Conservation (phyloP, 2,329 filamentous ascomycete species). For the Aspergillus sp. region DNA sequence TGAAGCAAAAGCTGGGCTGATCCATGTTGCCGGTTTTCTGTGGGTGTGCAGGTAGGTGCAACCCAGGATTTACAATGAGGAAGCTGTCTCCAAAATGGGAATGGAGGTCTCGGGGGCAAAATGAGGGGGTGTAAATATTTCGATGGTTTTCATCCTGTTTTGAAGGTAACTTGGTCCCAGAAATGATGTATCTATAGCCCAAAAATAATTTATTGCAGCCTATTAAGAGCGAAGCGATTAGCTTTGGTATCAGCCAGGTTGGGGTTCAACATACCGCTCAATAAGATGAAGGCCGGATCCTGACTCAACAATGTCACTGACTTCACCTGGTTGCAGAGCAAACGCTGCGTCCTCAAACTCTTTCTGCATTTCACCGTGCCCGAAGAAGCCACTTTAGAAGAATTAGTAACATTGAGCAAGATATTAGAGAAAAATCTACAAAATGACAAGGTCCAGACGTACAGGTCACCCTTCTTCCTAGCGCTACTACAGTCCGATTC, state of each 20-base stretch:
- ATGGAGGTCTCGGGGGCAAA: background rate
- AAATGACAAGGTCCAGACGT: constrained; percentile 35
- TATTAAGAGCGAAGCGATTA: constrained; percentile 9
- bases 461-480: constrained; percentile 87
- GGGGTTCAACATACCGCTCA: constrained; percentile 67
- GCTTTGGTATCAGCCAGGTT: background rate
- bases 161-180: too few relatives aligned
- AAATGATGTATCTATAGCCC: too few relatives aligned
- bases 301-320: constrained; percentile 86
- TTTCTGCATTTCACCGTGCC: constrained; percentile 94
- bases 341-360: constrained; percentile 98
- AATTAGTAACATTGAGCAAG: constrained; percentile 15
- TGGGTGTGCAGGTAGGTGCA: background rate
- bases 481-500: constrained; percentile 97
- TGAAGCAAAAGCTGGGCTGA: background rate
- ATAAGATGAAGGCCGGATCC: constrained; percentile 95
- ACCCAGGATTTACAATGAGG: background rate
- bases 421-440: background rate
- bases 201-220: constrained; percentile 22
- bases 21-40: background rate
- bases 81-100: background rate
- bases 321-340: constrained; percentile 78
- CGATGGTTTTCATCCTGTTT: too few relatives aligned
- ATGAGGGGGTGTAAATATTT: background rate
- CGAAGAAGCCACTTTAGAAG: constrained; percentile 74